These are phyloP conservation scores for Plasmodium chabaudi DNA, from an alignment of 169 alveolate species.

Conservation along the genomic window DNA sequence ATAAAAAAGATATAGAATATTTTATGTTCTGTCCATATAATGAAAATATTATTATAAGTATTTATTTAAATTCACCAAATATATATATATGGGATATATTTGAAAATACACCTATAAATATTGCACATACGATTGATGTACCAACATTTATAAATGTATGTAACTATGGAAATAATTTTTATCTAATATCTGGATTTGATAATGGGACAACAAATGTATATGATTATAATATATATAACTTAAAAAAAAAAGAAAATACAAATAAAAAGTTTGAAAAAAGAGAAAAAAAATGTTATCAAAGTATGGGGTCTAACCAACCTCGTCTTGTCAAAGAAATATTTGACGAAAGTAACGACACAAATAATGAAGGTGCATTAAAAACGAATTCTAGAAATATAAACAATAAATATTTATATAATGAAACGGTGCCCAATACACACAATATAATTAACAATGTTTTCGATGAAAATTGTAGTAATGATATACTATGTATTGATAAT, in stretches of 20 bases:
- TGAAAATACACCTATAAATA: conserved; percentile 45
- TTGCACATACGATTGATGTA: conserved; percentile 17
- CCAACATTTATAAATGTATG: conserved; percentile 67
- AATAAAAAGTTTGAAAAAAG: conserved; percentile 7
- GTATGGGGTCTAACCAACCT: not conserved
- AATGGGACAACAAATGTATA: conserved; percentile 29
- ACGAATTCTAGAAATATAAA: no score
- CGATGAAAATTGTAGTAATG: conserved; percentile 17
- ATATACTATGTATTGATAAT: conserved; percentile 59
- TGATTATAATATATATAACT: conserved; percentile 43
- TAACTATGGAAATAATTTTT: conserved; percentile 47
- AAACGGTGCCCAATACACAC: not conserved
- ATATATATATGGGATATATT: conserved; percentile 61
- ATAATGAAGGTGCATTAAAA: no score
- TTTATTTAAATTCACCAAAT: conserved; percentile 42
- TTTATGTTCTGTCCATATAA: conserved; percentile 68
- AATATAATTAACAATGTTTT: not conserved
- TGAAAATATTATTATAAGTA: conserved; percentile 53
- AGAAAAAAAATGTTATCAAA: not conserved
- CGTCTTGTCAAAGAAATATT: no score
- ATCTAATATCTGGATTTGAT: conserved; percentile 42
- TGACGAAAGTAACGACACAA: no score
- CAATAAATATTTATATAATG: not conserved
- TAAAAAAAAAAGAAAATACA: conserved; percentile 5
- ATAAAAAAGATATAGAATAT: conserved; percentile 55